Conservation (phyloP, 2,329 filamentous ascomycete genomes). For the Aspergillus versicolor region DNA sequence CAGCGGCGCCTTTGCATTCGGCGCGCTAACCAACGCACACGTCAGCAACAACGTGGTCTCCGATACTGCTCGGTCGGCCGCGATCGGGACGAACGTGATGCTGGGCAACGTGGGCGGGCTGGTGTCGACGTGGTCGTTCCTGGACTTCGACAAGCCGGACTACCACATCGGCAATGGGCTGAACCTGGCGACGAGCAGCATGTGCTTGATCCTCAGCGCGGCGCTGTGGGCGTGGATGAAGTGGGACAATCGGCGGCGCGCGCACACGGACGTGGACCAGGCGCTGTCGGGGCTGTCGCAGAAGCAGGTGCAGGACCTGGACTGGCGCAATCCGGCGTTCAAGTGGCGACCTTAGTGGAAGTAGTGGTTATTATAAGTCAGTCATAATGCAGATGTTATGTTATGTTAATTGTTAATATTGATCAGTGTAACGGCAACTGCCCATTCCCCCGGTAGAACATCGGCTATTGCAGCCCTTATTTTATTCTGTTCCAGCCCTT, state of each 20-base stretch:
- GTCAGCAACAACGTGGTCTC: slow-evolving; percentile 69
- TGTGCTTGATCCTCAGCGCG: slow-evolving; percentile 50
- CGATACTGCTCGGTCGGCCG: slow-evolving; percentile 66
- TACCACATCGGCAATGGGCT: slow-evolving; percentile 71
- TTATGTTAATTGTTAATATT: too few relatives aligned
- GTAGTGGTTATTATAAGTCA: too few relatives aligned
- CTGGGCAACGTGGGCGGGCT: slow-evolving; percentile 71
- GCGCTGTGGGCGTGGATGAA: slow-evolving; percentile 60
- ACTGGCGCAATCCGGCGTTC: slow-evolving; percentile 62
- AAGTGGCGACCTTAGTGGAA: slow-evolving; percentile 11
- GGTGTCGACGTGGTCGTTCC: slow-evolving; percentile 64
- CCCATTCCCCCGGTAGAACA: neutral
- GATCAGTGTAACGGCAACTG: too few relatives aligned
- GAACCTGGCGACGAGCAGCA: slow-evolving; percentile 61
- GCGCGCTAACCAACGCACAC: slow-evolving; percentile 66
- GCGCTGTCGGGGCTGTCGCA: slow-evolving; percentile 56
- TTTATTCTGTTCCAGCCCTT: too few relatives aligned
- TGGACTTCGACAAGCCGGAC: slow-evolving; percentile 62
- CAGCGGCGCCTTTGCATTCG: slow-evolving; percentile 62
- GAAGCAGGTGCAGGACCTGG: slow-evolving; percentile 58
- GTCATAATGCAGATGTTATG: too few relatives aligned
- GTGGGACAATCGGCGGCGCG: slow-evolving; percentile 60
- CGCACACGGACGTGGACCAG: slow-evolving; percentile 54
- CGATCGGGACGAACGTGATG: slow-evolving; percentile 69
- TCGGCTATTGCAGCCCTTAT: too few relatives aligned